Evolutionary conservation across 805 yeast genomes (phyloP), one percentile per base, ranked within the genome.

Genomic region (Scheffersomyces ergatensis): DNA sequence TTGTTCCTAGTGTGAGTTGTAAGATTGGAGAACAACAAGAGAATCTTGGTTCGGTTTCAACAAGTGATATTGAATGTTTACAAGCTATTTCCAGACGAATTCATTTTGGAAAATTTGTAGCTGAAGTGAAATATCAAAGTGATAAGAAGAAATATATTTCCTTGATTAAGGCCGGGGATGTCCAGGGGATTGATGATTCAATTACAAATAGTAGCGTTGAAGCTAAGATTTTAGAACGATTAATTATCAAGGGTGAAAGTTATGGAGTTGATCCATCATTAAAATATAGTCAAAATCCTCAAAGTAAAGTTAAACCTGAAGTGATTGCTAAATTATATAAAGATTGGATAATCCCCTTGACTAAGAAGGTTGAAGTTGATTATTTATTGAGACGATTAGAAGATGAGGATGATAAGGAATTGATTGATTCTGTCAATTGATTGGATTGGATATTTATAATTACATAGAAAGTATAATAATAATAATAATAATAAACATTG

Each of bases 41-140:
- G 57, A 93, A 90, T 62, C 71, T 81, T 40, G 99, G 99, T 1
- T 84, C 95, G 20, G 87, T 93, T 30, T 83, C 95, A 3, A 69
- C 80, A 30, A 73, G 88, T 47, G 99, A 93, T 58, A 85, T 92
- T 42, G 95, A 86, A 50, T 80, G 85, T 49, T 72, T 93, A 49
- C 97, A 93, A 62, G 83, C 96, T 4, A 66, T 93, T 34, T 85
- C 96, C 7, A 75, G 99, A 54, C 77, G 99, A 58, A 88, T 93
- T 51, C 99, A 93, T 65, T 93, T 92, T 65, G 99, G 99, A 37
- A 87, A 86, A 64, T 93, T 92, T 71, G 99, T 93, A 8, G 99
- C 99, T 4, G 99, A 93, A 61, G 85, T 96, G 34, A 93, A 93
- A 64, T 93, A 80, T 62, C 82, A 74, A 53, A 67, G 72, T 20